A percentile compares a stretch with the other conserved stretches of the same genome.
phyloP scores from a whole-genome alignment of 140 eudicot species.

The Senecio squalidus region DNA sequence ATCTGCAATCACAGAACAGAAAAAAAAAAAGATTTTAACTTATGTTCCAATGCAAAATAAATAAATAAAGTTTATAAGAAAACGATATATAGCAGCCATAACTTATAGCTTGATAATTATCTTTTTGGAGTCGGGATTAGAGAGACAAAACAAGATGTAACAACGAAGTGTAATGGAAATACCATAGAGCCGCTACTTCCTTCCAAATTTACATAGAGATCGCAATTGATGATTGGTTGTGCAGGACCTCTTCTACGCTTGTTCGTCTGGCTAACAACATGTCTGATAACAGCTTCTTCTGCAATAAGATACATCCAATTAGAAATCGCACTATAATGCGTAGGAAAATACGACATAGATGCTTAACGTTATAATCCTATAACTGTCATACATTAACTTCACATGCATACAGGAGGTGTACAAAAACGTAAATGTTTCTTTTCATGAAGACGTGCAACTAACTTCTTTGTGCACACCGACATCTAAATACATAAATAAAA shows the following conservation, averaged over 20 bases:
- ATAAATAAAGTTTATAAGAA: background rate
- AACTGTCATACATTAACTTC: background rate
- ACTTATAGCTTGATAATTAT: conserved; percentile 1
- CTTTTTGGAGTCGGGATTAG: background rate
- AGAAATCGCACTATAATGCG: conserved; percentile 1
- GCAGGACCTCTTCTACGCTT: conserved; percentile 54
- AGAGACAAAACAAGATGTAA: background rate
- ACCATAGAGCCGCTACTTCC: conserved; percentile 51
- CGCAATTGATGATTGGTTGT: conserved; percentile 42
- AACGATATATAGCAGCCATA: background rate
- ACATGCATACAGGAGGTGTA: background rate
- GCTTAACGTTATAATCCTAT: too few relatives aligned
- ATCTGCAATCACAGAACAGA: conserved; percentile 29
- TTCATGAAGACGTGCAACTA: background rate
- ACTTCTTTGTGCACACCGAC: background rate
- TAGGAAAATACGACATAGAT: background rate
- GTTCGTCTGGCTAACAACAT: conserved; percentile 27
- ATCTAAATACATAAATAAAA: background rate
- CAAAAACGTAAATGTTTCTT: too few relatives aligned
- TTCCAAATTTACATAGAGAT: conserved; percentile 50
- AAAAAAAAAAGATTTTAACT: background rate
- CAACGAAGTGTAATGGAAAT: background rate
- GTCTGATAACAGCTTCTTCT: conserved; percentile 38
- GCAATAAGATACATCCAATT: conserved; percentile 4
- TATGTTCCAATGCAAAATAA: background rate